phyloP scores from a whole-genome alignment of 768 basidiomycete genomes.

The Pilatotrama ljubarskyi region DNA sequence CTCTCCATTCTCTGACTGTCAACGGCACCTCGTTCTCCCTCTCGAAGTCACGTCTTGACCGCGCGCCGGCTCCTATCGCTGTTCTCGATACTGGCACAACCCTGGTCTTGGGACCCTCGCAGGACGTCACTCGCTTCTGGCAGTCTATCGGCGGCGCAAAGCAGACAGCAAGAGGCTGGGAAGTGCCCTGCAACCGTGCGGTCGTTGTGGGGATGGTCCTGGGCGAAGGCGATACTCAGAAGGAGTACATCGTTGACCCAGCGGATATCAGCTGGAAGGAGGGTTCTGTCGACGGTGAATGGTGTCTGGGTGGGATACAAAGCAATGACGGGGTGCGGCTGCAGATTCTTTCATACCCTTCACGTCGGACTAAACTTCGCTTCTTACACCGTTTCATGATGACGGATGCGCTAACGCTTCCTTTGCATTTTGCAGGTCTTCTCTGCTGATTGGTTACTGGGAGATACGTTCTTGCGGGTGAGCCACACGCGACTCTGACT shows the following conservation, averaged over 20 bases:
- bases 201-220: slow-evolving; percentile 47
- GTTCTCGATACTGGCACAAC: slow-evolving; percentile 67
- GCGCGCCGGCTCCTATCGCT: slow-evolving; percentile 46
- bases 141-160: slow-evolving; percentile 44
- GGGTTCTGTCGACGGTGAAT: slow-evolving; percentile 39
- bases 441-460: slow-evolving; percentile 62
- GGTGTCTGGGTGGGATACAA: slow-evolving; percentile 61
- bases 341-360: background rate
- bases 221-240: slow-evolving; percentile 35
- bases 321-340: slow-evolving; percentile 47
- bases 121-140: slow-evolving; percentile 57
- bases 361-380: slow-evolving; percentile 3
- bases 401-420: slow-evolving; percentile 10
- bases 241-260: slow-evolving; percentile 50
- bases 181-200: slow-evolving; percentile 51
- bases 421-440: slow-evolving; percentile 37
- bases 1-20: slow-evolving; percentile 46
- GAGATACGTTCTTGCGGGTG: slow-evolving; percentile 58
- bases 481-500: slow-evolving; percentile 19
- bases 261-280: slow-evolving; percentile 53
- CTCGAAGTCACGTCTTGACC: slow-evolving; percentile 45
- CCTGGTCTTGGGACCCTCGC: slow-evolving; percentile 52
- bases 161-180: slow-evolving; percentile 44
- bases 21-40: slow-evolving; percentile 42
- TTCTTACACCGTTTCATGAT: slow-evolving; percentile 2